Evolutionary conservation across 2,329 filamentous ascomycete species (phyloP), one percentile per base, ranked within the genome.

Genomic region (Xylaria sp.): DNA sequence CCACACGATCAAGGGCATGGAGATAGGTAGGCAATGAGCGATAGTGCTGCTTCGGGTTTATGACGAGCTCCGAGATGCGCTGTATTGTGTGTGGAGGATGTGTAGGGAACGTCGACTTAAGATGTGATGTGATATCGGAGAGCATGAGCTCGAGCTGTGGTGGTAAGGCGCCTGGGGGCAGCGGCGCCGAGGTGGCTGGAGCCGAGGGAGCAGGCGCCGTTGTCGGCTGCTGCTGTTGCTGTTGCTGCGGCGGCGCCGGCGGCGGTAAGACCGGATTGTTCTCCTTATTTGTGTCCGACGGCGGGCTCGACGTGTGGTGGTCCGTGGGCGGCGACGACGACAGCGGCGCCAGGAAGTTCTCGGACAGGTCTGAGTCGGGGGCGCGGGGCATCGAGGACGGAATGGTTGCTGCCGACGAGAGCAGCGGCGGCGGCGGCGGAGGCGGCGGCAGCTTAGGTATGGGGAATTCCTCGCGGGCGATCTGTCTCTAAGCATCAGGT

Each of bases 81-180:
- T 99, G 96, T 70, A 98, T 88, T 2, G 96, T 98, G 79, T 98
- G 94, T 0, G 96, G 96, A 1, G 96, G 95, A 74, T 92, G 88
- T 2, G 85, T 83, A 25, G 88, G 78, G 80, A 99, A 99, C 73
- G 87, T 88, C 2, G 84, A 85, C 59, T 81, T 84, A 48, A 97
- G 84, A 18, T 90, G 89, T 6, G 81, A 80, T 48, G 82, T 85
- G 72, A 93, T 90, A 66, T 88, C 88, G 68, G 81, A 78, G 56
- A 93, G 82, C 77, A 93, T 88, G 63, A 86, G 84, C 66, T 85
- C 81, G 59, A 95, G 84, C 71, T 90, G 89, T 8, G 85, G 84
- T 2, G 92, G 91, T 15, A 94, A 84, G 20, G 84, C 81, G 50
- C 83, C 83, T 10, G 83, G 74, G 23, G 78, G 72, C 7, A 76